Conservation (phyloP, 1,284 basidiomycete species). For the Cutaneotrichosporon curvatum region DNA sequence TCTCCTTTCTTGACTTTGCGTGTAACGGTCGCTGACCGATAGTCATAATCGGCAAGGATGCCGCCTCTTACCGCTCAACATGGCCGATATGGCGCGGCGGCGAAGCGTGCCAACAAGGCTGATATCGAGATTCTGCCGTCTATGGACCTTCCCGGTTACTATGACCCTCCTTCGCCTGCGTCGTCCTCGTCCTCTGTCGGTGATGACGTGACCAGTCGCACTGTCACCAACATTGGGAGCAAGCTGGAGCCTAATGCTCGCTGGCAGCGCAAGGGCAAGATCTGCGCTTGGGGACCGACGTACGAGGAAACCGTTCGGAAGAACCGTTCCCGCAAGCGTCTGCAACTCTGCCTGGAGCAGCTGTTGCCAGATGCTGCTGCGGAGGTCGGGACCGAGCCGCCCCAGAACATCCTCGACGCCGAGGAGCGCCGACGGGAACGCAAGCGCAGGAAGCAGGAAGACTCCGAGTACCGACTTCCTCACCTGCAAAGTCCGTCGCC, state of each 20-base stretch:
- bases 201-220: conserved; percentile 19
- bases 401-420: conserved; percentile 30
- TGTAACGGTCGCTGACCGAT: too few species aligned
- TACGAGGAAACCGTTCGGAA: conserved; percentile 34
- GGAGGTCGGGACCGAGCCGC: conserved; percentile 30
- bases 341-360: conserved; percentile 34
- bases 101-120: conserved; percentile 17
- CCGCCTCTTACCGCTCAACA: not conserved
- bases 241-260: conserved; percentile 38
- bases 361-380: conserved; percentile 36
- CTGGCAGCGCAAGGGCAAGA: conserved; percentile 43
- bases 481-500: conserved; percentile 43
- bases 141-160: conserved; percentile 30
- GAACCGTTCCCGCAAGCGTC: conserved; percentile 28
- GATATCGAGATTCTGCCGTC: conserved; percentile 37
- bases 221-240: conserved; percentile 38
- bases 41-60: not conserved
- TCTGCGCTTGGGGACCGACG: conserved; percentile 42
- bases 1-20: not conserved
- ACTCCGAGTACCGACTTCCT: conserved; percentile 28
- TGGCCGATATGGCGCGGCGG: not conserved
- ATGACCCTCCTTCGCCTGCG: conserved; percentile 32
- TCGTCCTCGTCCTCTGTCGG: conserved; percentile 18
- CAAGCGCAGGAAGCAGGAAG: conserved; percentile 28
- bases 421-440: conserved; percentile 16